A percentile compares a stretch with the other conserved stretches of the same genome.
phyloP scores from a whole-genome alignment of 768 basidiomycete genomes.

The Ramaria sp. region DNA sequence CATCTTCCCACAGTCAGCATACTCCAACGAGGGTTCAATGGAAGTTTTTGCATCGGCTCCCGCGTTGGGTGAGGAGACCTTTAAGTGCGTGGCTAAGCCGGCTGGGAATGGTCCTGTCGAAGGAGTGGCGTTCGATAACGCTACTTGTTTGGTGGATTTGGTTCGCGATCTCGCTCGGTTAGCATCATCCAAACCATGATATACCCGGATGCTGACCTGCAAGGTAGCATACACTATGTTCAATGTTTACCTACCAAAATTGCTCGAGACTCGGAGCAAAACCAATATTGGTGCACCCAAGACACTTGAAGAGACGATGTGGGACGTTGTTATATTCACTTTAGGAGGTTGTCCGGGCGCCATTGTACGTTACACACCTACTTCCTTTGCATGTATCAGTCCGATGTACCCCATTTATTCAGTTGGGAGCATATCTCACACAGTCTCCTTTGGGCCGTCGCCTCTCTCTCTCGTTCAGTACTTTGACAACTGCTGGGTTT shows the following conservation, averaged over 20 bases:
- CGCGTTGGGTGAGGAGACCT: constrained; percentile 46
- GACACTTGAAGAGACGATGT: constrained; percentile 51
- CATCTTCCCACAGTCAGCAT: background rate
- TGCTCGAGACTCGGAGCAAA: constrained; percentile 51
- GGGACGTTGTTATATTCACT: constrained; percentile 84
- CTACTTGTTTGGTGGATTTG: constrained; percentile 71
- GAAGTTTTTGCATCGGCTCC: constrained; percentile 32
- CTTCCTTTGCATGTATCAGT: background rate
- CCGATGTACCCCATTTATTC: background rate
- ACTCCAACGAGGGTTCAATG: background rate
- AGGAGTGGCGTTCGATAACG: constrained; percentile 70
- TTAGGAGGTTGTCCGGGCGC: constrained; percentile 79
- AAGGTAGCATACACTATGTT: constrained; percentile 76
- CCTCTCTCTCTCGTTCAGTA: constrained; percentile 64
- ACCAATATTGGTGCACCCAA: constrained; percentile 23
- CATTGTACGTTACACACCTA: constrained; percentile 38
- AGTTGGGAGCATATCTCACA: constrained; percentile 83
- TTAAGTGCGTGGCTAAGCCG: constrained; percentile 61
- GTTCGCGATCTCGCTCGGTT: constrained; percentile 70
- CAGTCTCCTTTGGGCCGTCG: constrained; percentile 57
- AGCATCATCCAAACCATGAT: constrained; percentile 15
- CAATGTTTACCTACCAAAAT: constrained; percentile 82
- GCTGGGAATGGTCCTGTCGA: constrained; percentile 56
- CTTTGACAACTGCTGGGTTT: constrained; percentile 64
- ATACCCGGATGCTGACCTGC: background rate